Base-by-base conservation (phyloP, 106 monocot genomes). In the Dioscorea zingiberensis region DNA sequence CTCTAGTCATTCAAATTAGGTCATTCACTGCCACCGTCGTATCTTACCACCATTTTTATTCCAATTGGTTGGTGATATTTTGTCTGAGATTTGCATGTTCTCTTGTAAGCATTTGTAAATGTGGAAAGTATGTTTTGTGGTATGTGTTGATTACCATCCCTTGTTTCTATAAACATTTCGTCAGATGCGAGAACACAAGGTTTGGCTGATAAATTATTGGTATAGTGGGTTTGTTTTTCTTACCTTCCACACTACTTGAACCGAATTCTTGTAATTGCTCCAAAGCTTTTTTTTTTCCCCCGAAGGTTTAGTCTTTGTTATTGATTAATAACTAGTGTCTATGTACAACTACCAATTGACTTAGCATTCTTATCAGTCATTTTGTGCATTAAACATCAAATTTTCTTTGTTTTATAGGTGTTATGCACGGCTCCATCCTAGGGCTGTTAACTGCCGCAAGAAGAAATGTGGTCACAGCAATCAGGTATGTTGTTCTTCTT, bases 401-500 rank as follows among this genome's bases (percentile, higher is more conserved):
- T 38, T 38, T 38, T 6, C 38, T 19, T 15, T 51, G 13, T 18
- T 51, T 13, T 47, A 16, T 54, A 77, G 77, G 77, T 77, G 77
- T 47, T 77, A 77, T 60, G 77, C 77, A 14, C 71, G 77, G 18
- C 71, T 77, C 16, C 77, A 77, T 60, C 77, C 77, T 12, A 77
- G 77, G 71, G 77, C 77, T 44, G 77, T 77, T 21, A 77, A 77
- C 27, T 77, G 77, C 32, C 57, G 77, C 9, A 77, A 77, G 71
- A 77, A 77, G 71, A 77, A 77, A 24, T 77, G 77, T 58, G 77
- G 77, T 9, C 77, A 77, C 64, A 65, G 71, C 77, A 77, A 77
- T 30, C 77, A 77, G 76, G 76, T 76, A 12, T 30, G 48, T 27
- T 14, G 25, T 15, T 15, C 6, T 9, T 11, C 3, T 21, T 58